A percentile compares a stretch with the other conserved stretches of the same genome.
Conservation (phyloP, 306 rosid species). For the Vigna reflexopilosa region DNA sequence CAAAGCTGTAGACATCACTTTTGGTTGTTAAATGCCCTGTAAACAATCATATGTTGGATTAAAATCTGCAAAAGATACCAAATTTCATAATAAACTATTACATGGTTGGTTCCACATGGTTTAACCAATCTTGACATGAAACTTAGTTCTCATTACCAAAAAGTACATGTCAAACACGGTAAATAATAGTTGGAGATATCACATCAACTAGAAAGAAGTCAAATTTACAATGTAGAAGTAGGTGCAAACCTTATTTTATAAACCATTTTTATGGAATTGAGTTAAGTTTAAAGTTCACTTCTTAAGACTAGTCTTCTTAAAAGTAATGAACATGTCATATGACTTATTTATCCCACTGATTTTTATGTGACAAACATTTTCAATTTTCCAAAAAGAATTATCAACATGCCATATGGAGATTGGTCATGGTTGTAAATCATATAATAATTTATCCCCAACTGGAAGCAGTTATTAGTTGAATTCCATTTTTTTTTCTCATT, state of each 20-base stretch:
- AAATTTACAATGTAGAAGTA: too few relatives aligned
- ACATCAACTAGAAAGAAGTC: too few relatives aligned
- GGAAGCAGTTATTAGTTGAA: slow-evolving; percentile 2
- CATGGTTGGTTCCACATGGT: not conserved
- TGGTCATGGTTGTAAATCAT: not conserved
- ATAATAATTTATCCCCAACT: not conserved
- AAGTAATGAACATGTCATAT: too few relatives aligned
- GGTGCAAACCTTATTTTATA: too few relatives aligned
- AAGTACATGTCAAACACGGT: too few relatives aligned
- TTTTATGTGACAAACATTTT: not conserved
- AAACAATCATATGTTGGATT: slow-evolving; percentile 21
- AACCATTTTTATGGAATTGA: too few relatives aligned
- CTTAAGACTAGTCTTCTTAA: too few relatives aligned
- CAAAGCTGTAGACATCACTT: slow-evolving; percentile 89
- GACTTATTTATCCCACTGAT: not conserved
- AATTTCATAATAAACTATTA: not conserved
- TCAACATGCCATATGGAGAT: not conserved
- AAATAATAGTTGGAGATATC: too few relatives aligned
- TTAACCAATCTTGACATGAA: not conserved
- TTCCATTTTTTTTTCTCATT: not conserved
- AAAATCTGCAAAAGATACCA: not conserved
- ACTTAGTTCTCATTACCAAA: not conserved
- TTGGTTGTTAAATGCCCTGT: slow-evolving; percentile 92
- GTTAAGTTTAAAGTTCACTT: too few relatives aligned
- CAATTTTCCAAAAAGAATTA: not conserved